Evolutionary conservation across 805 yeast species (phyloP).

Genomic region (Starmerella gropengiesseri): DNA sequence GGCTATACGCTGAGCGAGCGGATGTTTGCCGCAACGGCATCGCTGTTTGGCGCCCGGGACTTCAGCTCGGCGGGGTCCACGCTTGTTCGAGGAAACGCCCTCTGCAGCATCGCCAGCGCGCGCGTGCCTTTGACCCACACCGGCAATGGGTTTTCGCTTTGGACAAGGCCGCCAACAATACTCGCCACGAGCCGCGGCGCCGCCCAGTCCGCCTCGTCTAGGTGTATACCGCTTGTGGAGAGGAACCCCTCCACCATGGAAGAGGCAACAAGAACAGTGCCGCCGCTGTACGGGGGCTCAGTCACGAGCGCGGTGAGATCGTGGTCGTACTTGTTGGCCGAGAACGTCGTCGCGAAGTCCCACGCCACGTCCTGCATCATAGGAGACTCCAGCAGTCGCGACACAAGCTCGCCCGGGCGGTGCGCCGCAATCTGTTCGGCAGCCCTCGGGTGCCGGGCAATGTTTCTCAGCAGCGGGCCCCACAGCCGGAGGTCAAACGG

Average conservation of each 20-base stretch:
- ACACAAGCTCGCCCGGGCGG: conserved; percentile 7
- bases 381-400: conserved; percentile 3
- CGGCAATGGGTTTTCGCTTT: background rate
- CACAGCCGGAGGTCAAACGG: conserved; percentile 13
- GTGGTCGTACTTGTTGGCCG: conserved; percentile 9
- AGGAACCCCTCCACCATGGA: conserved; percentile 3
- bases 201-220: conserved; percentile 2
- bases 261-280: conserved; percentile 3
- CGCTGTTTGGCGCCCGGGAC: background rate
- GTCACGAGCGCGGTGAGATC: conserved; percentile 5
- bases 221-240: background rate
- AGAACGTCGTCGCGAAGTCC: conserved; percentile 6
- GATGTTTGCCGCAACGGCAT: conserved; percentile 8
- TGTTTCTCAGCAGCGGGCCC: conserved; percentile 17
- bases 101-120: conserved; percentile 10
- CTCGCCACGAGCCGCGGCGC: background rate
- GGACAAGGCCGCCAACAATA: background rate
- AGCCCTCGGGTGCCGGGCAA: conserved; percentile 9
- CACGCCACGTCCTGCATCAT: conserved; percentile 1
- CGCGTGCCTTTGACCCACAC: conserved; percentile 17
- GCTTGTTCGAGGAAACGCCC: background rate
- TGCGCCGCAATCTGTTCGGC: conserved; percentile 9
- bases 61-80: background rate
- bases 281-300: conserved; percentile 4
- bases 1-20: background rate